phyloP scores from a whole-genome alignment of 345 rosid species.

The Hibiscus mutabilis region DNA sequence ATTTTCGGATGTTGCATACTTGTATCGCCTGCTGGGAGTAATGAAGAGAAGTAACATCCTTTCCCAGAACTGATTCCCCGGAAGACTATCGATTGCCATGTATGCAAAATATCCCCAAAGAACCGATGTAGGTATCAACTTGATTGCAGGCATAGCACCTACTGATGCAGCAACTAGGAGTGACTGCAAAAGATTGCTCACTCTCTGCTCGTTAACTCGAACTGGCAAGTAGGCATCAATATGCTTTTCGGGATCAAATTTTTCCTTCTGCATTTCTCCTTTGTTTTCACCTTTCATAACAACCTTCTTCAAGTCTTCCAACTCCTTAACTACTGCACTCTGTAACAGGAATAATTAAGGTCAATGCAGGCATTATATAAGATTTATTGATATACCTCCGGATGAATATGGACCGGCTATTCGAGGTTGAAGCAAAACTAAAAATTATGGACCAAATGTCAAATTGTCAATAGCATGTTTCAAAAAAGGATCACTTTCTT shows the following conservation, averaged over 20 bases:
- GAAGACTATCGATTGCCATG: conserved; percentile 92
- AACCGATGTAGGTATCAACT: conserved; percentile 70
- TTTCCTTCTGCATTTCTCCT: conserved; percentile 19
- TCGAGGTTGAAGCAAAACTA: neutral
- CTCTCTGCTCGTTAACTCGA: conserved; percentile 76
- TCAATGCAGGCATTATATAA: neutral
- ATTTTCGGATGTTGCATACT: conserved; percentile 26
- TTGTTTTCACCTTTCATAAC: conserved; percentile 39
- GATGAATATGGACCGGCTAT: neutral
- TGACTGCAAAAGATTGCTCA: conserved; percentile 75
- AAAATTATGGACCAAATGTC: neutral
- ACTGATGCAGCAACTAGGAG: conserved; percentile 55
- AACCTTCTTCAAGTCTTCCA: conserved; percentile 64
- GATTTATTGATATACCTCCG: neutral
- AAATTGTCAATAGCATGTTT: neutral
- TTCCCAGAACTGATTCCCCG: conserved; percentile 86
- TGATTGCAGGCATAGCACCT: conserved; percentile 62
- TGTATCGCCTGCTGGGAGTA: conserved; percentile 52
- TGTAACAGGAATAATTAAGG: conserved; percentile 10
- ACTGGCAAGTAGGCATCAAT: conserved; percentile 77
- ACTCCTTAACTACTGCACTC: conserved; percentile 43
- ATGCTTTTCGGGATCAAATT: conserved; percentile 74
- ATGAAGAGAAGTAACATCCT: conserved; percentile 61
- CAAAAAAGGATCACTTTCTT: neutral
- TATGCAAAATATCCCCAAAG: conserved; percentile 87